phyloP scores from a whole-genome alignment of 371 early-diverging fungal genomes.

The Syncephalastrum sp. region DNA sequence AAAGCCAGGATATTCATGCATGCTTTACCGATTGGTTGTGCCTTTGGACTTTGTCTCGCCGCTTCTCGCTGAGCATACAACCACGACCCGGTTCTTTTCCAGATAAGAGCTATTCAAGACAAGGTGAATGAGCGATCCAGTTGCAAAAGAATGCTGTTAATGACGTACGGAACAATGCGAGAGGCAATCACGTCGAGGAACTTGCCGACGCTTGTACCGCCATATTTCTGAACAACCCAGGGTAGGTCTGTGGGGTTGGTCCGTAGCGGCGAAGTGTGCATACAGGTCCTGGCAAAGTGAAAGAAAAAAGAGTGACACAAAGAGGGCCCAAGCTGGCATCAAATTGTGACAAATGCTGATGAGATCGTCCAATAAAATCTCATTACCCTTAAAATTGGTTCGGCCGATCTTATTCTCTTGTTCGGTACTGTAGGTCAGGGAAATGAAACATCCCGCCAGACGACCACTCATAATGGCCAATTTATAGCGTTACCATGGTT shows the following conservation, averaged over 20 bases:
- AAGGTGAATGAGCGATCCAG: neutral
- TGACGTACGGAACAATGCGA: conserved; percentile 57
- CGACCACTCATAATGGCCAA: too few relatives aligned
- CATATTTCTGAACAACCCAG: conserved; percentile 86
- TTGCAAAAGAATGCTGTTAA: neutral
- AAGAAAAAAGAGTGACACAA: too few relatives aligned
- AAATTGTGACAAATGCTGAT: too few relatives aligned
- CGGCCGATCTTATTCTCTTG: too few relatives aligned
- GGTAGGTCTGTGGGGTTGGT: conserved; percentile 24
- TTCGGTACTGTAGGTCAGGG: too few relatives aligned
- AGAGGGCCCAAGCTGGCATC: too few relatives aligned
- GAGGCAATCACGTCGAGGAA: conserved; percentile 60
- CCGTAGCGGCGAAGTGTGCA: too few relatives aligned
- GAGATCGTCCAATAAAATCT: too few relatives aligned
- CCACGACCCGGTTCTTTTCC: conserved; percentile 60
- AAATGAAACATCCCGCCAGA: too few relatives aligned
- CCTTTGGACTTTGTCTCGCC: conserved; percentile 75
- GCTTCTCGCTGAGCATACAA: conserved; percentile 85
- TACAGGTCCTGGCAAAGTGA: too few relatives aligned
- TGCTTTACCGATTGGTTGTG: conserved; percentile 66
- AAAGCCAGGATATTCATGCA: neutral
- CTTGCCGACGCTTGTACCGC: conserved; percentile 89
- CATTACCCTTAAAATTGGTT: too few relatives aligned
- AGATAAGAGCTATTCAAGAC: conserved; percentile 29
- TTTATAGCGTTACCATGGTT: too few relatives aligned